Evolutionary conservation across 2,329 filamentous ascomycete genomes (phyloP).

Genomic region (Fusarium nanum): DNA sequence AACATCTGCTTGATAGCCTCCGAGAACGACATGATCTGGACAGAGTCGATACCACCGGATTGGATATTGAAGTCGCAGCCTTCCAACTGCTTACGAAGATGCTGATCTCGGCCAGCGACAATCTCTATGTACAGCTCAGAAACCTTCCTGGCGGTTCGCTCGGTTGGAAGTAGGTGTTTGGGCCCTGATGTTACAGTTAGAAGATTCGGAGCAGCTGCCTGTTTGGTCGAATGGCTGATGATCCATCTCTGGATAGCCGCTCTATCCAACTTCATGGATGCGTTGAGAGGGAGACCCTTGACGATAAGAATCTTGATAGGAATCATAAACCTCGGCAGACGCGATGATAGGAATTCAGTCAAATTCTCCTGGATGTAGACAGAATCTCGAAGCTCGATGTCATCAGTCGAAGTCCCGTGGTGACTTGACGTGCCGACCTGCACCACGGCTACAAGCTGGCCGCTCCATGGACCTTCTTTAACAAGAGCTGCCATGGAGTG

Average conservation of each 20-base stretch:
- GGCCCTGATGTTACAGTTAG: not conserved
- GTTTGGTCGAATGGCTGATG: not conserved
- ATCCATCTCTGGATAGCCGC: constrained; percentile 1
- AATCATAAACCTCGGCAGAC: constrained; percentile 1
- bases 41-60: not conserved
- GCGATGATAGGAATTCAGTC: not conserved
- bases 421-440: not conserved
- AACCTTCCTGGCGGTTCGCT: not conserved
- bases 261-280: constrained; percentile 2
- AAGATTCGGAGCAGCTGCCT: not conserved
- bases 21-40: not conserved
- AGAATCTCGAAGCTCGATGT: not conserved
- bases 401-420: not conserved
- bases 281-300: not conserved
- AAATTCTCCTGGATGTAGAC: not conserved
- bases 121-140: not conserved
- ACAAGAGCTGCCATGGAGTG: not conserved
- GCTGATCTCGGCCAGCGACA: not conserved
- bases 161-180: not conserved
- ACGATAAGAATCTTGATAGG: not conserved
- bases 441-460: not conserved
- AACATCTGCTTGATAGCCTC: not conserved
- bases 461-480: constrained; percentile 2
- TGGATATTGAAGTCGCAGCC: not conserved
- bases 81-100: not conserved